Evolutionary conservation across 1,284 basidiomycete genomes (phyloP).

Genomic region (Agroathelia rolfsii): DNA sequence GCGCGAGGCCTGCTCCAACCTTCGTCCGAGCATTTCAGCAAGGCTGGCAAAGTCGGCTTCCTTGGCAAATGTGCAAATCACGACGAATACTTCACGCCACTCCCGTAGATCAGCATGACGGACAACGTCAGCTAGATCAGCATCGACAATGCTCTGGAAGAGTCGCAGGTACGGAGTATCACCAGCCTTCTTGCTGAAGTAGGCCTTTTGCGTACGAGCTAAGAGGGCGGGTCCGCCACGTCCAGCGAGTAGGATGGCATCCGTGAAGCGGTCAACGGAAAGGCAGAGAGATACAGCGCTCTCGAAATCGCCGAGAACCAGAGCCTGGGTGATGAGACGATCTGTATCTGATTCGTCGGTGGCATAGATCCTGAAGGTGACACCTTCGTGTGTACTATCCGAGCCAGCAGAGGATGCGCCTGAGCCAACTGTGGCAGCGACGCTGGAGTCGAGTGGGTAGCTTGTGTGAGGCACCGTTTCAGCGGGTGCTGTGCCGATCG

Average conservation of each 20-base stretch:
- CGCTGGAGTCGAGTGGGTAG: slow-evolving; percentile 75
- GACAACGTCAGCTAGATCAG: slow-evolving; percentile 88
- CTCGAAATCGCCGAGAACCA: slow-evolving; percentile 91
- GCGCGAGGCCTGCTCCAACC: slow-evolving; percentile 65
- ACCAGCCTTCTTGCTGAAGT: slow-evolving; percentile 79
- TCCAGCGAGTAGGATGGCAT: slow-evolving; percentile 89
- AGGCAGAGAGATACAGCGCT: slow-evolving; percentile 90
- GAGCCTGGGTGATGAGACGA: slow-evolving; percentile 82
- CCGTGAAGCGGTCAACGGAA: slow-evolving; percentile 84
- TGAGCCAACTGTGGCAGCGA: slow-evolving; percentile 84
- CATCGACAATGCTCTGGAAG: slow-evolving; percentile 91
- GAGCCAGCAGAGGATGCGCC: slow-evolving; percentile 79
- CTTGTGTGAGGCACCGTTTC: slow-evolving; percentile 72
- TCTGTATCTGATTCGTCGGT: slow-evolving; percentile 83
- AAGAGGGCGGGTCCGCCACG: slow-evolving; percentile 88
- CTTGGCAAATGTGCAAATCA: slow-evolving; percentile 90
- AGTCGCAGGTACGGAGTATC: slow-evolving; percentile 84
- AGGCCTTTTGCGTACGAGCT: slow-evolving; percentile 84
- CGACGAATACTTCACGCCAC: slow-evolving; percentile 97
- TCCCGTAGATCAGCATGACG: slow-evolving; percentile 92
- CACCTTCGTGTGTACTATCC: slow-evolving; percentile 55
- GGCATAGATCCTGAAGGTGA: slow-evolving; percentile 90
- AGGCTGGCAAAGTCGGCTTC: slow-evolving; percentile 79
- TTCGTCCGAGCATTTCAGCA: slow-evolving; percentile 85
- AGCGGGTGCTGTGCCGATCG: slow-evolving; percentile 44